These are phyloP conservation scores for Hericium alpestre DNA, from an alignment of 768 basidiomycete genomes.

Conservation along the genomic window DNA sequence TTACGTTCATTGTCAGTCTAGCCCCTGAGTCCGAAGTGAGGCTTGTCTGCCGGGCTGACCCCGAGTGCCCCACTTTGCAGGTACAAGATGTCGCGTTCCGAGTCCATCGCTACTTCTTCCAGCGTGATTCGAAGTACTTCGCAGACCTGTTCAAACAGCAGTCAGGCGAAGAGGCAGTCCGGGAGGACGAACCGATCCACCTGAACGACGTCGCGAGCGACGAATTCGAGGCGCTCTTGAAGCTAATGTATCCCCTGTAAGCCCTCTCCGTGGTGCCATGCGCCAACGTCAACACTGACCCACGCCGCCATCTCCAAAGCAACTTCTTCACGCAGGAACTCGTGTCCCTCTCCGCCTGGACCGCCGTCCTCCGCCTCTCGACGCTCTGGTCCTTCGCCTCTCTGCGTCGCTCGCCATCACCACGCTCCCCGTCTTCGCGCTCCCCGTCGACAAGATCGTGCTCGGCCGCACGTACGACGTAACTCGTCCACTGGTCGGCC, in stretches of 20 bases:
- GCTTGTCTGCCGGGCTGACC: too few species aligned
- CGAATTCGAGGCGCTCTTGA: not conserved
- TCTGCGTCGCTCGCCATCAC: conserved; percentile 10
- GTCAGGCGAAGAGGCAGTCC: not conserved
- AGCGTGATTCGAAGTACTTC: conserved; percentile 7
- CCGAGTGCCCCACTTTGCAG: not conserved
- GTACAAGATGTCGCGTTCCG: conserved; percentile 4
- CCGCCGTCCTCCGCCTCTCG: conserved; percentile 15
- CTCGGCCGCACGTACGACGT: conserved; percentile 11
- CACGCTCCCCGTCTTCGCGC: not conserved
- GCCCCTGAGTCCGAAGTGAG: not conserved
- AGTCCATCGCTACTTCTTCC: conserved; percentile 4
- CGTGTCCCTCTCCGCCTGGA: conserved; percentile 13
- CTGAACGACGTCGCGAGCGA: not conserved
- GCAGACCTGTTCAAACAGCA: not conserved
- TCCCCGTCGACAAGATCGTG: conserved; percentile 3
- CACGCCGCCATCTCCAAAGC: too few species aligned
- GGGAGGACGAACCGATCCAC: not conserved
- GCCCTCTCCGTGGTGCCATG: not conserved
- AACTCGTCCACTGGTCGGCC: too few species aligned
- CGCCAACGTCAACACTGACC: not conserved
- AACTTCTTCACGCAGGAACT: not conserved
- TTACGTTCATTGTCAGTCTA: not conserved
- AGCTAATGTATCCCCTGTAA: not conserved
- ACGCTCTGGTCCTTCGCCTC: conserved; percentile 20